Evolutionary conservation across 1,139 yeast species (phyloP), one percentile per base, ranked within the genome.

Genomic region (Hemisphaericaspora xylanilytica): DNA sequence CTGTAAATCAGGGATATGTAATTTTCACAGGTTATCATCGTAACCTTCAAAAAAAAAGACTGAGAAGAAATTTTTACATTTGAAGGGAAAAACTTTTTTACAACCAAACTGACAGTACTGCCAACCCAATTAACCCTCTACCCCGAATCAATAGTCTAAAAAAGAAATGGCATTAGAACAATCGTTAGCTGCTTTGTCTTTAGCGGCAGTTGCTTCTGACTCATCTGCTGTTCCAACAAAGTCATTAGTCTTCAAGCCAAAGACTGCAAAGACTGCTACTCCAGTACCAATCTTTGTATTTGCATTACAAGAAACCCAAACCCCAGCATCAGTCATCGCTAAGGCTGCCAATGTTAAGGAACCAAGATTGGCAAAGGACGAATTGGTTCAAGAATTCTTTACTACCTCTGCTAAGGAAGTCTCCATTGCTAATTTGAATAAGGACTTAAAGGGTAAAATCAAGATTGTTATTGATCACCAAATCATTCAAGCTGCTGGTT

Each of bases 361-460:
- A 47, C 95, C 95, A 48, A 78, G 96, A 61, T 68, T 87, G 55
- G 97, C 96, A 39, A 80, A 80, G 51, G 90, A 86, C 47, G 96
- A 85, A 42, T 70, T 88, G 50, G 81, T 87, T 32, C 69, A 71
- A 45, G 79, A 80, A 51, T 76, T 84, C 56, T 87, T 88, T 55
- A 69, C 73, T 28, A 70, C 78, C 36, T 54, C 79, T 25, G 79
- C 92, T 32, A 80, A 81, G 56, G 84, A 79, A 52, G 82, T 85
- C 49, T 74, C 86, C 20, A 61, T 83, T 43, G 88, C 85, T 38
- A 70, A 74, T 50, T 69, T 85, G 55, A 57, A 65, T 48, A 65
- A 66, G 40, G 75, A 70, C 24, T 76, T 76, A 49, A 79, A 78
- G 32, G 80, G 78, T 36, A 83, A 83, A 56, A 67, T 87, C 59